Conservation (phyloP, 306 rosid species). For the Inga leiocalycina region DNA sequence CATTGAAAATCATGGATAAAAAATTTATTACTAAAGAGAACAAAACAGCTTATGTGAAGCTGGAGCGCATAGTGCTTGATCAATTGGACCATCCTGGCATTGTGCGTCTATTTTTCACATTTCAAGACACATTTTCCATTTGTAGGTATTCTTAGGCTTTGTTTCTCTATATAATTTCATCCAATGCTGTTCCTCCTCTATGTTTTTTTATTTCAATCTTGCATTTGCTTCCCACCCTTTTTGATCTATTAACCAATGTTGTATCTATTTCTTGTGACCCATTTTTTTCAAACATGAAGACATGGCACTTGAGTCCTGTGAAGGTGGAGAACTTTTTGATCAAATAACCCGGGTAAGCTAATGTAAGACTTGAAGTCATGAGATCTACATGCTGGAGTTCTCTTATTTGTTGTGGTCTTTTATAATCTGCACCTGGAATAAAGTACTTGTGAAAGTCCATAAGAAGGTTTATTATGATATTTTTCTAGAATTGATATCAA, state of each 20-base stretch:
- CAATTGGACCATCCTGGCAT: slow-evolving; percentile 98
- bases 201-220: slow-evolving; percentile 11
- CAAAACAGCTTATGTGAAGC: slow-evolving; percentile 95
- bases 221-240: slow-evolving; percentile 23
- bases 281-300: slow-evolving; percentile 53
- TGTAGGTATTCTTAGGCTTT: slow-evolving; percentile 68
- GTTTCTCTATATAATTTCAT: slow-evolving; percentile 23
- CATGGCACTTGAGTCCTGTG: slow-evolving; percentile 99
- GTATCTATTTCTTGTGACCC: slow-evolving; percentile 25
- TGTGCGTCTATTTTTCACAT: slow-evolving; percentile 90
- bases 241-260: slow-evolving; percentile 39
- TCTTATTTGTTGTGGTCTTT: neutral
- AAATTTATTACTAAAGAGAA: slow-evolving; percentile 96
- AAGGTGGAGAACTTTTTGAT: slow-evolving; percentile 99
- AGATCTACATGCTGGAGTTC: slow-evolving; percentile 28
- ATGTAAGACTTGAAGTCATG: slow-evolving; percentile 7
- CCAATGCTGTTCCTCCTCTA: slow-evolving; percentile 25
- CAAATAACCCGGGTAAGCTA: slow-evolving; percentile 96
- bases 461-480: neutral
- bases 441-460: neutral
- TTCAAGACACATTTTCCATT: slow-evolving; percentile 93
- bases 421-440: slow-evolving; percentile 12
- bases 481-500: slow-evolving; percentile 22
- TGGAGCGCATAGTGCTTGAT: slow-evolving; percentile 98
- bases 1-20: slow-evolving; percentile 98